Conservation (phyloP, 1,139 yeast species). For the Arxiozyma bovina region DNA sequence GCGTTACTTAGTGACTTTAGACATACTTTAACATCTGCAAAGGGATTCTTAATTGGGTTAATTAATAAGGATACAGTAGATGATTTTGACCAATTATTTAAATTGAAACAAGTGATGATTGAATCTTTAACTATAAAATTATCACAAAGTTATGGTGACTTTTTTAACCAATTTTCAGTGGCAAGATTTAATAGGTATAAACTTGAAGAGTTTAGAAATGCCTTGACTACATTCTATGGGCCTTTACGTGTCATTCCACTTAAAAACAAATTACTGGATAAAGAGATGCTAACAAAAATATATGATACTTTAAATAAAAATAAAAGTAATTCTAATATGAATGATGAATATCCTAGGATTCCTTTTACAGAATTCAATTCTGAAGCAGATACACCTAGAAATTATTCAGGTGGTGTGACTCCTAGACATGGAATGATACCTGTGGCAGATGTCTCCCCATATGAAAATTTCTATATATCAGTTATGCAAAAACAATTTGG, state of each 20-base stretch:
- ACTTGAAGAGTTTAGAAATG: slow-evolving; percentile 35
- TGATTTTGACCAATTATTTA: slow-evolving; percentile 15
- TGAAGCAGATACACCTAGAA: not conserved
- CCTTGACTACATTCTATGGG: slow-evolving; percentile 34
- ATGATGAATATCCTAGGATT: not conserved
- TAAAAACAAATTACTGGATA: slow-evolving; percentile 17
- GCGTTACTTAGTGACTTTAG: slow-evolving; percentile 22
- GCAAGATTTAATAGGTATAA: slow-evolving; percentile 32
- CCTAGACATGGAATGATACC: not conserved
- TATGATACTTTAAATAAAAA: slow-evolving; percentile 10
- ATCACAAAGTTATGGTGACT: slow-evolving; percentile 38
- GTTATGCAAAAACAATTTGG: slow-evolving; percentile 31
- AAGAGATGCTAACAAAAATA: slow-evolving; percentile 15
- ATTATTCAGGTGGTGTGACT: not conserved
- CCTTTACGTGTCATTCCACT: slow-evolving; percentile 38
- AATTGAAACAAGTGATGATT: slow-evolving; percentile 29
- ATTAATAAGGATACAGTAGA: slow-evolving; percentile 17
- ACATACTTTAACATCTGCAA: slow-evolving; percentile 20
- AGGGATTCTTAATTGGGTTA: slow-evolving; percentile 20
- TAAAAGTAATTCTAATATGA: not conserved
- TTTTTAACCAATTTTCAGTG: slow-evolving; percentile 36
- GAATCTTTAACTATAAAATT: slow-evolving; percentile 30
- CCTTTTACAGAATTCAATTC: slow-evolving; percentile 1
- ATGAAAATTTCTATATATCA: slow-evolving; percentile 20
- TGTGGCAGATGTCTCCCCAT: not conserved